Conservation (phyloP, 2,329 filamentous ascomycete species). For the Aspergillus unguis region DNA sequence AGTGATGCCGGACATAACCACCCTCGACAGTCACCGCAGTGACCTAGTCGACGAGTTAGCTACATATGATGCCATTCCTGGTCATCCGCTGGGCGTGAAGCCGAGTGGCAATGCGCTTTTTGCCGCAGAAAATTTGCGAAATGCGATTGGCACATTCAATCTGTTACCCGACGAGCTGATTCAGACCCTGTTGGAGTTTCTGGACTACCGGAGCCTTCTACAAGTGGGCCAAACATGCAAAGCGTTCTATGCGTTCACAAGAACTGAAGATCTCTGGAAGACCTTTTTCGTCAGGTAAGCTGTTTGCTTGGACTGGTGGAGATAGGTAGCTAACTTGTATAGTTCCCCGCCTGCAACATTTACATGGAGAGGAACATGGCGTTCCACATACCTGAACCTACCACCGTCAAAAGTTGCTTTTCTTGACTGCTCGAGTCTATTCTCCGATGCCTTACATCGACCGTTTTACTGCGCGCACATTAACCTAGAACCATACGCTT, state of each 20-base stretch:
- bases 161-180: slow-evolving; percentile 77
- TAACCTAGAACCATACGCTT: slow-evolving; percentile 61
- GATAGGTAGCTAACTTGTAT: slow-evolving; percentile 18
- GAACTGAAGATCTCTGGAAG: slow-evolving; percentile 87
- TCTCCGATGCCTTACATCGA: slow-evolving; percentile 84
- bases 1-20: slow-evolving; percentile 36
- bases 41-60: slow-evolving; percentile 37
- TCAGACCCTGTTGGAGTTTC: slow-evolving; percentile 68
- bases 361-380: slow-evolving; percentile 80
- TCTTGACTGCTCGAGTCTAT: slow-evolving; percentile 73
- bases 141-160: slow-evolving; percentile 62
- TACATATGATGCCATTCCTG: slow-evolving; percentile 59
- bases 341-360: slow-evolving; percentile 43
- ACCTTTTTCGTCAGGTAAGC: slow-evolving; percentile 79
- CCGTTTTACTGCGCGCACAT: slow-evolving; percentile 87
- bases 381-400: slow-evolving; percentile 68
- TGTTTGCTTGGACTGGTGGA: slow-evolving; percentile 1
- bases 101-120: slow-evolving; percentile 81
- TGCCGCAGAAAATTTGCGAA: slow-evolving; percentile 63
- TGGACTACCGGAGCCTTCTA: slow-evolving; percentile 63
- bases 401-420: slow-evolving; percentile 51
- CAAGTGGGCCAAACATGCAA: slow-evolving; percentile 74
- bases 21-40: slow-evolving; percentile 22
- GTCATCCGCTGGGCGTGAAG: slow-evolving; percentile 79
- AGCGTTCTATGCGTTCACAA: slow-evolving; percentile 79